Base-by-base conservation (phyloP, 1,284 basidiomycete genomes). In the Ceratobasidium sp. region DNA sequence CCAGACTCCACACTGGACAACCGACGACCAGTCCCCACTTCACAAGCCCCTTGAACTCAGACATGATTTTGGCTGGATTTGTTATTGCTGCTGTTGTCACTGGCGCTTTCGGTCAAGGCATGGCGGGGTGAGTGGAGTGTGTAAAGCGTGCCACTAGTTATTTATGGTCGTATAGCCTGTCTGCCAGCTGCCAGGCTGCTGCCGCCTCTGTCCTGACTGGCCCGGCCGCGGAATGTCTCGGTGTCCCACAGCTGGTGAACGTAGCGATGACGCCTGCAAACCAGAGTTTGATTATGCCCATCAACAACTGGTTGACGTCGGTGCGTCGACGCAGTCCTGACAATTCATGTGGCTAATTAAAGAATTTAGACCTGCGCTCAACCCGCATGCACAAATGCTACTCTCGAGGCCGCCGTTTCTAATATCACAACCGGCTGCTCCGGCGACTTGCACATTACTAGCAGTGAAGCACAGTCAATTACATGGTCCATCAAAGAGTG, bases 311-410 rank as follows among this genome's bases (percentile, higher is more conserved):
- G 52, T 8, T 54, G n/a, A 13, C 27, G 13, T 8, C 31, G 25
- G 52, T 54, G 7, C n/a, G 52, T 34, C 27, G 15, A 8, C 25
- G 5, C 15, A 27, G 7, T 54, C 20, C 31, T 32, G n/a, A n/a
- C n/a, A n/a, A n/a, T n/a, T n/a, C n/a, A n/a, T n/a, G n/a, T n/a
- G n/a, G n/a, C n/a, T n/a, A n/a, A n/a, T n/a, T n/a, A n/a, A n/a
- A n/a, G n/a, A n/a, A n/a, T n/a, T n/a, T n/a, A 57, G 55, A 57
- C 31, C 22, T 57, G 55, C 25, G 13, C 55, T 3, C 55, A 57
- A 43, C 55, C 55, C 4, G 55, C 55, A 8, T 57, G 55, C 55
- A 43, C 35, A 4, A 43, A 27, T 27, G 55, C 38, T 8, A 29
- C 25, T 5, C n/a, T 57, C 25, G 55, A 57, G 7, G 35, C 55